Evolutionary conservation across 2,329 filamentous ascomycete genomes (phyloP).

Genomic region (Ceratocystis variospora): DNA sequence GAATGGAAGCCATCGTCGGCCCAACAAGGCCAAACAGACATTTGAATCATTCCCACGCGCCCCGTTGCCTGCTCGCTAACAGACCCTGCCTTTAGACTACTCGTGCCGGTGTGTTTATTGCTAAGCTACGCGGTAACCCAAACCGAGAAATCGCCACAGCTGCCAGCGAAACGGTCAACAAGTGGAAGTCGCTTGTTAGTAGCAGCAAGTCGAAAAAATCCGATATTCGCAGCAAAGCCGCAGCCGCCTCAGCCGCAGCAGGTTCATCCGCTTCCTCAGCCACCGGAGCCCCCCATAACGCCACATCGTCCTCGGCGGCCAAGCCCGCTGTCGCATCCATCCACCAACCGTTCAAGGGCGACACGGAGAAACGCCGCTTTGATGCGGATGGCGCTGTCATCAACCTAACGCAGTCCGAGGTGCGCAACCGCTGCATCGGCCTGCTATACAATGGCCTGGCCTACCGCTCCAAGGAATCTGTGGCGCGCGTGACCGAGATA

Average conservation of each 20-base stretch:
- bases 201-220: conserved; percentile 40
- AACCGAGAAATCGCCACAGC: conserved; percentile 69
- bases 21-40: neutral
- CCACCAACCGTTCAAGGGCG: conserved; percentile 41
- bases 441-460: conserved; percentile 86
- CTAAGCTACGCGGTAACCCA: conserved; percentile 60
- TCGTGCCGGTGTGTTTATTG: conserved; percentile 80
- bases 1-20: neutral
- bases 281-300: conserved; percentile 28
- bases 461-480: conserved; percentile 54
- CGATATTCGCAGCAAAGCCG: conserved; percentile 24
- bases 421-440: conserved; percentile 74
- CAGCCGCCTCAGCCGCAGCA: conserved; percentile 31
- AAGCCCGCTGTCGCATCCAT: conserved; percentile 22
- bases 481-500: conserved; percentile 57
- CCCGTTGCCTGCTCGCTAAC: neutral
- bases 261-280: conserved; percentile 34
- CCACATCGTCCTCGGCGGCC: conserved; percentile 24
- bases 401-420: conserved; percentile 57
- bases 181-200: conserved; percentile 73
- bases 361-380: conserved; percentile 68
- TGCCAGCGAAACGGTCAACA: conserved; percentile 70
- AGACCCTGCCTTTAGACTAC: conserved; percentile 43
- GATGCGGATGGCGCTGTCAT: conserved; percentile 68
- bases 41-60: neutral